A percentile compares a stretch with the other conserved stretches of the same genome.
Evolutionary conservation across 306 rosid genomes (phyloP).

Genomic region (Urtica urens): DNA sequence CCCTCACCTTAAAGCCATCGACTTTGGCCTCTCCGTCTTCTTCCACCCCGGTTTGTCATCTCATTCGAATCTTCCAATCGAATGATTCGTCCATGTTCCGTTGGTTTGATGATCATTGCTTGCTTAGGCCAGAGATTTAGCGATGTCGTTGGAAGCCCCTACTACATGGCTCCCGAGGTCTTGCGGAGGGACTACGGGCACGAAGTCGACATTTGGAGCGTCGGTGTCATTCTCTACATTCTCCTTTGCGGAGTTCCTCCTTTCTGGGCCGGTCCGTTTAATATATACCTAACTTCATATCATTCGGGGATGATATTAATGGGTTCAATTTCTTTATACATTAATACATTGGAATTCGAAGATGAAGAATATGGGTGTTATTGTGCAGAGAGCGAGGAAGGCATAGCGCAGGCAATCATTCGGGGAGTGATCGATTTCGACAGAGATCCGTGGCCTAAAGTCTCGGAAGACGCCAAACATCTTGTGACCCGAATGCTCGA

Average conservation of each 20-base stretch:
- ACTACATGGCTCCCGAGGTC: constrained; percentile 99
- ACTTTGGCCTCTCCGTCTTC: constrained; percentile 84
- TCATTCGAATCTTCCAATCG: not conserved
- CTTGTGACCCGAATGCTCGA: constrained; percentile 73
- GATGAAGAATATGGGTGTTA: too few relatives aligned
- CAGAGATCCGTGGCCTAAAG: constrained; percentile 87
- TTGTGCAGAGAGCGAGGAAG: constrained; percentile 81
- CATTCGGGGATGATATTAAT: too few relatives aligned
- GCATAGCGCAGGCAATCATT: constrained; percentile 83
- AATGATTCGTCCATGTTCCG: too few relatives aligned
- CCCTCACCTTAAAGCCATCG: constrained; percentile 64
- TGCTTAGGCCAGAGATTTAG: constrained; percentile 62
- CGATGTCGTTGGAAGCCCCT: constrained; percentile 97
- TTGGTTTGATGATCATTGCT: not conserved
- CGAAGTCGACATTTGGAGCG: constrained; percentile 90
- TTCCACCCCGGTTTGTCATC: constrained; percentile 60
- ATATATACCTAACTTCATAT: too few relatives aligned
- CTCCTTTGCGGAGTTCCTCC: constrained; percentile 96
- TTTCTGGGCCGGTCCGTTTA: constrained; percentile 99
- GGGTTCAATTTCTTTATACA: too few relatives aligned
- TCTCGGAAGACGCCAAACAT: constrained; percentile 72
- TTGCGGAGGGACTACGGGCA: constrained; percentile 71
- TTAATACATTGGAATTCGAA: too few relatives aligned
- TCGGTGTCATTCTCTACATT: constrained; percentile 88
- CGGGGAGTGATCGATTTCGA: constrained; percentile 50